Evolutionary conservation across 148 eudicot species (phyloP), one percentile per base, ranked within the genome.

Genomic region (Rhododendron simsii): DNA sequence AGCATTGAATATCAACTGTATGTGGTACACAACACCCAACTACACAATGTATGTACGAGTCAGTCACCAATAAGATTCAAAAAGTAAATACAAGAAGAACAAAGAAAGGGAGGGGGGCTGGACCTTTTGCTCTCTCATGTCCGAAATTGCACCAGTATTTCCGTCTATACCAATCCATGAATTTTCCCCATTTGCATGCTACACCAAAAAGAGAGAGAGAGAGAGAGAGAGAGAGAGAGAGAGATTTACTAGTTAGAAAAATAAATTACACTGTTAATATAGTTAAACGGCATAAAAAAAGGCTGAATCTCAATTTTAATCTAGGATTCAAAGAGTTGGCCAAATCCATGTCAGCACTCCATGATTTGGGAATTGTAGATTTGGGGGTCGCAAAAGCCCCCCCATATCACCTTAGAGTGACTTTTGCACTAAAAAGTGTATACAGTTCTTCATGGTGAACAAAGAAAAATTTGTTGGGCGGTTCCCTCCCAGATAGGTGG

Each of bases 121-220:
- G 85, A 96, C 98, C 98, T 94, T 93, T 41, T 86, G 86, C 86
- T 96, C 98, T 87, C 93, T 91, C 99, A 95, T 96, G 88, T 96
- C 98, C 28, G 96, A 87, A 84, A 94, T 94, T 85, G 87, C 98
- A 90, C 99, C 99, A 37, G 98, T 89, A 88, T 93, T 96, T 76
- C 99, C 99, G 86, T 96, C 98, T n/a, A 96, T 95, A 87, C 98
- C 99, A 69, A 86, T 89, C 99, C 98, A 96, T 67, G 98, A 94
- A 91, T 96, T 96, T 86, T 96, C 99, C 75, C 97, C 98, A 89
- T 90, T 92, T 81, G 97, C 98, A 88, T 96, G 98, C 99, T 96
- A 84, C 53, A 33, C 9, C 16, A 87, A 63, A 51, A 2, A 37
- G 37, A 35, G 37, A 35, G 37, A 35, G 37, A 35, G 37, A 35